A percentile compares a stretch with the other conserved stretches of the same genome.
Conservation (phyloP, 192 early-diverging fungal genomes). For the Backusella tuberculispora region DNA sequence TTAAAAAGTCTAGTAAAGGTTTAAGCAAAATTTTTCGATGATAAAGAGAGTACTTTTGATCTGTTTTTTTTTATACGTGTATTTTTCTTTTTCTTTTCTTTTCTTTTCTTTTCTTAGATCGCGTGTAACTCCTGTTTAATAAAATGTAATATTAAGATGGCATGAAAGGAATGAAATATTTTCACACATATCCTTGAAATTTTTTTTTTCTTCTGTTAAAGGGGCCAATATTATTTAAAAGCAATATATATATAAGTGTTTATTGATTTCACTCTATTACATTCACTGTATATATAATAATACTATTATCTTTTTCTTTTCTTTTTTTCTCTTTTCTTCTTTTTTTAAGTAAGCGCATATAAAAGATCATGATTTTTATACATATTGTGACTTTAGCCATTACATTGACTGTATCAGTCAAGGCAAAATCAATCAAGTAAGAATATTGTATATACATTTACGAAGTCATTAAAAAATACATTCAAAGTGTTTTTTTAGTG, state of each 20-base stretch:
- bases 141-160: not conserved
- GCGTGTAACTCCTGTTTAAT: conserved; percentile 4
- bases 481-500: not conserved
- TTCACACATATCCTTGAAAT: not conserved
- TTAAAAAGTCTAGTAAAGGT: conserved; percentile 5
- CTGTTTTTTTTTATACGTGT: not conserved
- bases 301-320: not conserved
- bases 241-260: not conserved
- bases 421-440: not conserved
- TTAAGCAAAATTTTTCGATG: not conserved
- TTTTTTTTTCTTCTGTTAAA: not conserved
- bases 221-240: not conserved
- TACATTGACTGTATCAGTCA: not conserved
- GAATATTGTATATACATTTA: not conserved
- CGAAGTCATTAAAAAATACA: not conserved
- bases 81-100: not conserved
- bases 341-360: not conserved
- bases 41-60: not conserved
- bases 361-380: not conserved
- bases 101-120: not conserved
- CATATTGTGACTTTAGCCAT: not conserved
- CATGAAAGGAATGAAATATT: conserved; percentile 6
- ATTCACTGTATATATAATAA: not conserved
- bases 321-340: not conserved
- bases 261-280: not conserved